Evolutionary conservation across 179 eudicot genomes (phyloP), one percentile per base, ranked within the genome.

Genomic region (Amaranthus tricolor): DNA sequence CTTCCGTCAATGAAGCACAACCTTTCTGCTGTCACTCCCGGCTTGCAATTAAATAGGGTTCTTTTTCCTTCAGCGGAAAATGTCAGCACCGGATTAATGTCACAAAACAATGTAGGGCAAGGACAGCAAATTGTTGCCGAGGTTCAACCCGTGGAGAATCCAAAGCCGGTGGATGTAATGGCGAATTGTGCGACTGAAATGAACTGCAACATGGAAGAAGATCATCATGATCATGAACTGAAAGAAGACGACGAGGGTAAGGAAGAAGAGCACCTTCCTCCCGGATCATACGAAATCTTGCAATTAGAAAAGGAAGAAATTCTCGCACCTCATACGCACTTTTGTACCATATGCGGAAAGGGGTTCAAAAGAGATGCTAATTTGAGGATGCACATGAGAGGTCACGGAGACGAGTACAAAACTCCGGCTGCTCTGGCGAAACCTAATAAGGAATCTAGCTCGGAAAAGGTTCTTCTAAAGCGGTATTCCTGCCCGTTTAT

Each of bases 381-480:
- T 77, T 77, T 94, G 51, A 82, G 98, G 60, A 94, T 94, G 98
- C 98, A 94, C 83, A 94, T 92, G 98, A 86, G 98, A 78, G 98
- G 98, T 68, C 98, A 94, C 24, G 98, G 98, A 40, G 98, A 94
- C 10, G 98, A 94, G 82, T 94, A 94, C 86, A 94, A 94, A 79
- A 94, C 97, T 31, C 86, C 96, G 1, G 98, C 96, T 54, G 98
- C 98, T 40, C 84, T 94, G 24, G 97, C 98, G 8, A 94, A 94
- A 77, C 98, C 98, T 11, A 81, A 90, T 70, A 92, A 88, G 78
- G 94, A 92, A 65, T 68, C 84, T 3, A 83, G 75, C 74, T 86
- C 89, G 0, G 96, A 90, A 78, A 87, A 91, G 58, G 82, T 85
- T 68, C 84, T 90, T 65, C 78, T 90, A 16, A 94, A 89, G 88